Evolutionary conservation across 2,329 filamentous ascomycete genomes (phyloP).

Genomic region (Colletotrichum limetticola): DNA sequence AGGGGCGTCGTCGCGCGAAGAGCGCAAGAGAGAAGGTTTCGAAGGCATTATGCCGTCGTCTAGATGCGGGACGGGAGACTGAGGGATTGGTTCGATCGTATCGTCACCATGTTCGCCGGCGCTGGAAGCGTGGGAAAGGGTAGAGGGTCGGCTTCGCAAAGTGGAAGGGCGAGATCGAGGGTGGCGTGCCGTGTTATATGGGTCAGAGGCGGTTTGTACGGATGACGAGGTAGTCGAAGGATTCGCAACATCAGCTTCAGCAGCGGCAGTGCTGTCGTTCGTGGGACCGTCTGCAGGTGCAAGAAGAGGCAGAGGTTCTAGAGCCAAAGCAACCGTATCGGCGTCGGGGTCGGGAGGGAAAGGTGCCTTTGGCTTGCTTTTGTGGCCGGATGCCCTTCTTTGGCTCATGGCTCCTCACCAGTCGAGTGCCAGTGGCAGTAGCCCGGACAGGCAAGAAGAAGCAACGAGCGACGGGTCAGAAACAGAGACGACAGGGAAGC

Average conservation of each 20-base stretch:
- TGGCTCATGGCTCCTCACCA: constrained; percentile 30
- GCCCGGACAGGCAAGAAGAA: constrained; percentile 21
- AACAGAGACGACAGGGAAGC: constrained; percentile 30
- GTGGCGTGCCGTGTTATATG: constrained; percentile 30
- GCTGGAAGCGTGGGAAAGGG: constrained; percentile 19
- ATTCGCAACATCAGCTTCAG: constrained; percentile 4
- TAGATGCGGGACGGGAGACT: constrained; percentile 24
- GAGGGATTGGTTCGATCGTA: constrained; percentile 9
- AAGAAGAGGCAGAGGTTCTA: constrained; percentile 25
- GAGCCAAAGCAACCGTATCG: constrained; percentile 29
- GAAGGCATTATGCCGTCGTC: constrained; percentile 34
- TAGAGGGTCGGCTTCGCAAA: constrained; percentile 21
- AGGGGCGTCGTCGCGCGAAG: constrained; percentile 42
- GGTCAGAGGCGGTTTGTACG: constrained; percentile 18
- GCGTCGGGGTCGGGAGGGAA: constrained; percentile 28
- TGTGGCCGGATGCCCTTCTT: constrained; percentile 30
- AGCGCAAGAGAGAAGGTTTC: constrained; percentile 46
- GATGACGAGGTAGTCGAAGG: constrained; percentile 19
- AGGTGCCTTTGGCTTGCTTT: constrained; percentile 26
- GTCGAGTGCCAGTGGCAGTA: constrained; percentile 20
- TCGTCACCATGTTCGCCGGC: constrained; percentile 35
- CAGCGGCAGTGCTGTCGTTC: constrained; percentile 14
- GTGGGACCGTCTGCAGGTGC: constrained; percentile 15
- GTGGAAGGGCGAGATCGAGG: constrained; percentile 15
- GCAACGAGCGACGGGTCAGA: constrained; percentile 22